Conservation (phyloP, 805 yeast genomes). For the Candida xyloterini region DNA sequence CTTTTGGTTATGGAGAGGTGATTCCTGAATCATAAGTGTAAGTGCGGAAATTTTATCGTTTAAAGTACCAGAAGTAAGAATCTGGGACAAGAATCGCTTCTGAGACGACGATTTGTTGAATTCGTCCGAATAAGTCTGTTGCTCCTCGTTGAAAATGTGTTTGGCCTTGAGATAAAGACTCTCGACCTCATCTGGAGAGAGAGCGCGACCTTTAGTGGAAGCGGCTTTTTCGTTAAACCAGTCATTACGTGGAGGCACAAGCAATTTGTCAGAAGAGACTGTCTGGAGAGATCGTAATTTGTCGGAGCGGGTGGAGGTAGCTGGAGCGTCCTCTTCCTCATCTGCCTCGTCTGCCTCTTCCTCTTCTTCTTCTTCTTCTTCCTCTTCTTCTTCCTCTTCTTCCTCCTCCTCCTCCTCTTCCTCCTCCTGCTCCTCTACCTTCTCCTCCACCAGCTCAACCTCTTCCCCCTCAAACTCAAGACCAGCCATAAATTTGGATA, state of each 20-base stretch:
- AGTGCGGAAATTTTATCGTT: constrained; percentile 94
- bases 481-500: constrained; percentile 59
- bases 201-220: constrained; percentile 31
- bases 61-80: constrained; percentile 87
- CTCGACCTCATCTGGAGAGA: constrained; percentile 55
- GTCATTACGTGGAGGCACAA: constrained; percentile 60
- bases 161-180: constrained; percentile 65
- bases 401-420: constrained; percentile 37
- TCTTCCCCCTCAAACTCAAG: constrained; percentile 57
- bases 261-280: constrained; percentile 53
- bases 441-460: constrained; percentile 35
- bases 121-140: constrained; percentile 65
- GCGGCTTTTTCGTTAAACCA: constrained; percentile 60
- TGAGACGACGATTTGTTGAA: constrained; percentile 75
- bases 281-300: constrained; percentile 39
- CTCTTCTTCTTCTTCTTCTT: constrained; percentile 34
- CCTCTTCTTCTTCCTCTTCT: constrained; percentile 34
- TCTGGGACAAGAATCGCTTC: constrained; percentile 82
- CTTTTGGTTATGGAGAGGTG: constrained; percentile 85
- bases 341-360: constrained; percentile 35
- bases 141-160: constrained; percentile 64
- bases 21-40: constrained; percentile 89
- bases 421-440: constrained; percentile 37
- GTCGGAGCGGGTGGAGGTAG: constrained; percentile 22
- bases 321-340: constrained; percentile 33